phyloP scores from a whole-genome alignment of 371 early-diverging fungal species.

The Coemansia sp. region DNA sequence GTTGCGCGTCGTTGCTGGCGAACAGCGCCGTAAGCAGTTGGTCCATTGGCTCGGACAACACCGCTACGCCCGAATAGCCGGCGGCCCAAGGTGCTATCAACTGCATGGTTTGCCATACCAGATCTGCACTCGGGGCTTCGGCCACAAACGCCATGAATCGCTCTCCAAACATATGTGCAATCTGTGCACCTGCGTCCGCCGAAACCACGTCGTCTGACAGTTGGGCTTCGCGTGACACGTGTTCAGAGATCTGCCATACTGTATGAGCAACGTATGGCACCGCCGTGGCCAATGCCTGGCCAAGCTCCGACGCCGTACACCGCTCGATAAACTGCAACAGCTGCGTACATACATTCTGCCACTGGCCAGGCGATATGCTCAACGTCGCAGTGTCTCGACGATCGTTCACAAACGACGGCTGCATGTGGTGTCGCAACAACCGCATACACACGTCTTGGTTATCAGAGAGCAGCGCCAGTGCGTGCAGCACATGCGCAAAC shows the following conservation, averaged over 20 bases:
- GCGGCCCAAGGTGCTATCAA: constrained; percentile 31
- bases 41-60: constrained; percentile 1
- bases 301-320: not conserved
- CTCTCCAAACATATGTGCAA: constrained; percentile 21
- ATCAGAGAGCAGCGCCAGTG: constrained; percentile 17
- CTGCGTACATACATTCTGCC: constrained; percentile 14
- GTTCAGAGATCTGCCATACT: constrained; percentile 18
- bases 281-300: not conserved
- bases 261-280: constrained; percentile 30
- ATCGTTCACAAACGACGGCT: not conserved
- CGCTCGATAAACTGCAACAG: constrained; percentile 19
- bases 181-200: not conserved
- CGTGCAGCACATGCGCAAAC: constrained; percentile 18
- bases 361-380: constrained; percentile 22
- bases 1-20: not conserved
- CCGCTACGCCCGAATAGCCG: constrained; percentile 20
- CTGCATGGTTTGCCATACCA: constrained; percentile 31
- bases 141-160: constrained; percentile 22
- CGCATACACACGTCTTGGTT: not conserved
- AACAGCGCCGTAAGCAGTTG: constrained; percentile 22
- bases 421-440: constrained; percentile 6
- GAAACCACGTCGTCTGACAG: not conserved
- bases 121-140: constrained; percentile 7
- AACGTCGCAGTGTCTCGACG: not conserved
- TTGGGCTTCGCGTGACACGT: not conserved